Conservation (phyloP, 352 stramenopile genomes). For the Hyaloperonospora brassicae region DNA sequence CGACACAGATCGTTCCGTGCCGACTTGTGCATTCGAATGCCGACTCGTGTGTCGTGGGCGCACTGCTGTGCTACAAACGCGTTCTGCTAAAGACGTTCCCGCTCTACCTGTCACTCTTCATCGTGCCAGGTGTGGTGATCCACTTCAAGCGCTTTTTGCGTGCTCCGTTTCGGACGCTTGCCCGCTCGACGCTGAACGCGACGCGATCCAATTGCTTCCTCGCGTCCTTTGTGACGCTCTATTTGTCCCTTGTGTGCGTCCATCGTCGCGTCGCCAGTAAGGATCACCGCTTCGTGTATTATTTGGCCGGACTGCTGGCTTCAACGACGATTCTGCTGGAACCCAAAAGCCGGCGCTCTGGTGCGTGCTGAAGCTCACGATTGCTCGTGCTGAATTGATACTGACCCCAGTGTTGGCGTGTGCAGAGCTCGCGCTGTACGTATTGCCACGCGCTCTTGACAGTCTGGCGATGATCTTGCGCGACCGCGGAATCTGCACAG, state of each 20-base stretch:
- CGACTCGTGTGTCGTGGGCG: conserved; percentile 39
- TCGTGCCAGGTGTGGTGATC: conserved; percentile 74
- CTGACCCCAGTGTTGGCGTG: conserved; percentile 4
- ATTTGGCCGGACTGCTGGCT: conserved; percentile 53
- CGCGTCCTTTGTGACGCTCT: conserved; percentile 62
- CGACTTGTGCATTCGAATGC: conserved; percentile 51
- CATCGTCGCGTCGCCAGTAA: conserved; percentile 44
- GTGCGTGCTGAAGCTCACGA: conserved; percentile 19
- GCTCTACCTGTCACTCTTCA: conserved; percentile 81
- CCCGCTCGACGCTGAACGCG: conserved; percentile 50
- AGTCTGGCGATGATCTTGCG: conserved; percentile 69
- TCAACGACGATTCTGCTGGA: conserved; percentile 71
- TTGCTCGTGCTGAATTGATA: conserved; percentile 2
- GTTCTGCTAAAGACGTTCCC: conserved; percentile 64
- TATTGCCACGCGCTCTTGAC: conserved; percentile 67
- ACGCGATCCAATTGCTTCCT: conserved; percentile 74
- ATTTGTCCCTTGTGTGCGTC: conserved; percentile 56
- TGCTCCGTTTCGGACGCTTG: conserved; percentile 42
- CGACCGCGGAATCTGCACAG: conserved; percentile 58
- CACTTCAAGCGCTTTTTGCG: conserved; percentile 74
- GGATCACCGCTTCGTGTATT: conserved; percentile 74
- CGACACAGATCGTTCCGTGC: conserved; percentile 43
- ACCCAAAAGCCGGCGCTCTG: conserved; percentile 68
- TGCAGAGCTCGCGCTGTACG: conserved; percentile 70
- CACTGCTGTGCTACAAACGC: conserved; percentile 44